phyloP scores from a whole-genome alignment of 2,329 filamentous ascomycete genomes.

The Fusarium sambucinum region DNA sequence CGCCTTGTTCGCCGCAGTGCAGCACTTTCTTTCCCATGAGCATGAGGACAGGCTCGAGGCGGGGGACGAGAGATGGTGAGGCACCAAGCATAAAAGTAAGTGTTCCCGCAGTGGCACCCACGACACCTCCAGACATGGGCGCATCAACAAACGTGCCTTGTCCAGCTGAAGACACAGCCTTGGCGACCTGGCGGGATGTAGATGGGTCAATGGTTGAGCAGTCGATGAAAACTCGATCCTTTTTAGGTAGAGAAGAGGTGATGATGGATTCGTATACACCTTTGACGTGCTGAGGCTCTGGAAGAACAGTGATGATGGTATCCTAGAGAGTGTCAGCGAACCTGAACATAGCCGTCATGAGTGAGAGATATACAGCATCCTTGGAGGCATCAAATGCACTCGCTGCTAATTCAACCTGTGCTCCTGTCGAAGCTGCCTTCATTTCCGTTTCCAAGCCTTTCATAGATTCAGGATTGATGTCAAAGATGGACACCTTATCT shows the following conservation, averaged over 20 bases:
- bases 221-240: constrained; percentile 87
- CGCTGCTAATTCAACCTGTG: constrained; percentile 59
- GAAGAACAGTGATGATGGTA: constrained; percentile 87
- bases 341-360: neutral
- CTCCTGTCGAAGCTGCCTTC: constrained; percentile 59
- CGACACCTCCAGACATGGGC: constrained; percentile 96
- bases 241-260: constrained; percentile 62
- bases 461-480: constrained; percentile 66
- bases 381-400: constrained; percentile 63
- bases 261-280: constrained; percentile 84
- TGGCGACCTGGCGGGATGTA: constrained; percentile 82
- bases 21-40: constrained; percentile 89
- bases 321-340: constrained; percentile 66
- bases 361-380: constrained; percentile 62
- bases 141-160: constrained; percentile 90
- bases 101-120: constrained; percentile 87
- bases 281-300: constrained; percentile 88
- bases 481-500: constrained; percentile 67
- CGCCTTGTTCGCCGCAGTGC: constrained; percentile 86
- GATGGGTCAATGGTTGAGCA: constrained; percentile 95
- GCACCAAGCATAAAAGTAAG: constrained; percentile 96
- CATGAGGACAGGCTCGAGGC: constrained; percentile 76
- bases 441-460: constrained; percentile 63
- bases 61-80: constrained; percentile 68
- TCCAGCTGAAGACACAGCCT: constrained; percentile 71